Evolutionary conservation across 2,329 filamentous ascomycete species (phyloP).

Genomic region (Penicillium concentricum): DNA sequence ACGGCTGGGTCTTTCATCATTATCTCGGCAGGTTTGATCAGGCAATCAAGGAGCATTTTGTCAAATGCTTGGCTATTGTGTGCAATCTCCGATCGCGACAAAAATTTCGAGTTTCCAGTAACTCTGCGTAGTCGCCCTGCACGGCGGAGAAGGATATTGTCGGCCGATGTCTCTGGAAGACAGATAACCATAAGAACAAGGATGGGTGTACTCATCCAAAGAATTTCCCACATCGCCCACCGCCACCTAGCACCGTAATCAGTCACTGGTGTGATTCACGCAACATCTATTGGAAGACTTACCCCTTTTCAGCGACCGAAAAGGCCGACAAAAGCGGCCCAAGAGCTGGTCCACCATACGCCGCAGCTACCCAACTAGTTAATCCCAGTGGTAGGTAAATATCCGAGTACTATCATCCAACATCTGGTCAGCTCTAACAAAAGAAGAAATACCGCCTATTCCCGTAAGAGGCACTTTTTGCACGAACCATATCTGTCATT

Average conservation of each 20-base stretch:
- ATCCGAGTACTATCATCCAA: neutral
- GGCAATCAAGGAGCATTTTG: conserved; percentile 37
- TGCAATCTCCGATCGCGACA: conserved; percentile 39
- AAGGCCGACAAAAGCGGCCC: conserved; percentile 46
- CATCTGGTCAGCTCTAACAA: neutral
- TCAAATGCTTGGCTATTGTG: conserved; percentile 26
- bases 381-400: conserved; percentile 25
- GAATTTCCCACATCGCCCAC: conserved; percentile 45
- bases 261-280: neutral
- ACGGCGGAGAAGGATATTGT: conserved; percentile 44
- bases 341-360: conserved; percentile 45
- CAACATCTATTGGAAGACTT: neutral
- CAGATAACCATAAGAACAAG: conserved; percentile 41
- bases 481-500: neutral
- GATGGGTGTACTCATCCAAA: conserved; percentile 41
- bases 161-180: conserved; percentile 40
- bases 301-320: conserved; percentile 25
- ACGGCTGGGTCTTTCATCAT: neutral
- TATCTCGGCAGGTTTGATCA: neutral
- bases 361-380: conserved; percentile 16
- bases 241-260: conserved; percentile 39
- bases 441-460: too few relatives aligned
- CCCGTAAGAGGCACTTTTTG: neutral
- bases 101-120: conserved; percentile 39
- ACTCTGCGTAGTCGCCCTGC: conserved; percentile 41